Evolutionary conservation across 2,329 filamentous ascomycete genomes (phyloP).

Genomic region (Penicillium sp.): DNA sequence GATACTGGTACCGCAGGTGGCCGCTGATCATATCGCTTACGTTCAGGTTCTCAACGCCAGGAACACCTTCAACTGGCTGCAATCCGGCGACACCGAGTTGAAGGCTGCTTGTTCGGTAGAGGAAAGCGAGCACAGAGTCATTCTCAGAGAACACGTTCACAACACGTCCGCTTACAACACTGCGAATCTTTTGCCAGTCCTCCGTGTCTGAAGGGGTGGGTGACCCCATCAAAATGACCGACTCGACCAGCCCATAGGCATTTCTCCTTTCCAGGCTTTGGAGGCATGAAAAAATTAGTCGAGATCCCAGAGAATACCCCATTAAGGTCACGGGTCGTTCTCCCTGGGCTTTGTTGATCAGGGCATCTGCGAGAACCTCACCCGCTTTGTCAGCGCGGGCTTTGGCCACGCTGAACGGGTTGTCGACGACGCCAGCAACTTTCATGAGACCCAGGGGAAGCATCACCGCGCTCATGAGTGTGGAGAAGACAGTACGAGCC

Average conservation of each 20-base stretch:
- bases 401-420: slow-evolving; percentile 75
- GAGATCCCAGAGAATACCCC: slow-evolving; percentile 77
- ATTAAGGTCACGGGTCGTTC: slow-evolving; percentile 77
- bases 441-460: slow-evolving; percentile 68
- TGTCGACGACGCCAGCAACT: slow-evolving; percentile 68
- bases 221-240: slow-evolving; percentile 76
- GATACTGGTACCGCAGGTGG: slow-evolving; percentile 67
- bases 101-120: slow-evolving; percentile 80
- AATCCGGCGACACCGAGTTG: slow-evolving; percentile 81
- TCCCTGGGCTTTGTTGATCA: slow-evolving; percentile 78
- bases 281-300: slow-evolving; percentile 79
- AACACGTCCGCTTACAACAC: slow-evolving; percentile 74
- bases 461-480: slow-evolving; percentile 61
- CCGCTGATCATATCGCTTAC: slow-evolving; percentile 64
- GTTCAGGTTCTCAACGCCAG: slow-evolving; percentile 61
- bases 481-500: slow-evolving; percentile 66
- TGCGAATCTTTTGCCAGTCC: slow-evolving; percentile 74
- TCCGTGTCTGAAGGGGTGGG: slow-evolving; percentile 69
- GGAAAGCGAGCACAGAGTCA: slow-evolving; percentile 80
- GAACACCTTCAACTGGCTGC: slow-evolving; percentile 61
- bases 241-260: slow-evolving; percentile 81
- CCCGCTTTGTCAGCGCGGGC: slow-evolving; percentile 78
- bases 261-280: slow-evolving; percentile 70
- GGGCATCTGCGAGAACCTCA: slow-evolving; percentile 72
- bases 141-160: slow-evolving; percentile 88